A percentile compares a stretch with the other conserved stretches of the same genome.
Conservation (phyloP, 2,329 filamentous ascomycete genomes). For the Penicillium sp. region DNA sequence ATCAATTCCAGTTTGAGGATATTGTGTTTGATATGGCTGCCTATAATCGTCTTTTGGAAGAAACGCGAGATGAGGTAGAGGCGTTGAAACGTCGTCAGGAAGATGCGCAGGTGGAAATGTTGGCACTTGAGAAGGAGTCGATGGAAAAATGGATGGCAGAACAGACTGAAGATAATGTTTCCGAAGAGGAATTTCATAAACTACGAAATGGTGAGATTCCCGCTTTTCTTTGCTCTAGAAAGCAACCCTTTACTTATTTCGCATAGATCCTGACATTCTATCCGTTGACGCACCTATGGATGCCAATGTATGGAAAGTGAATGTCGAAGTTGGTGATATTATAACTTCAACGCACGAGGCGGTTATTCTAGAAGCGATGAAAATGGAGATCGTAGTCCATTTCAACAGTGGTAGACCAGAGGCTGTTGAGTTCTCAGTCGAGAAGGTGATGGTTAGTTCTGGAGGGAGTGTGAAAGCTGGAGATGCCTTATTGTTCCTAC, state of each 20-base stretch:
- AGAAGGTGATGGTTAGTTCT: conserved; percentile 30
- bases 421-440: conserved; percentile 27
- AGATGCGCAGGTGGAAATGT: conserved; percentile 45
- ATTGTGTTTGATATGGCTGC: conserved; percentile 53
- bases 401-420: conserved; percentile 19
- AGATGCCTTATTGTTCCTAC: neutral
- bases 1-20: conserved; percentile 50
- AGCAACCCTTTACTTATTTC: neutral
- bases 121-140: conserved; percentile 32
- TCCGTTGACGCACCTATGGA: conserved; percentile 43
- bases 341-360: conserved; percentile 41
- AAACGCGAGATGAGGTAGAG: conserved; percentile 47
- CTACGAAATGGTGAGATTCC: conserved; percentile 50
- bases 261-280: conserved; percentile 31
- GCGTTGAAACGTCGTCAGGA: conserved; percentile 45
- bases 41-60: conserved; percentile 45
- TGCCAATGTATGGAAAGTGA: conserved; percentile 55
- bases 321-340: conserved; percentile 43
- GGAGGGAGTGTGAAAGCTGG: neutral
- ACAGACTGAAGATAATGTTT: conserved; percentile 48
- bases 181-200: conserved; percentile 48
- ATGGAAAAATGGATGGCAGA: conserved; percentile 36
- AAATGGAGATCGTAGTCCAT: conserved; percentile 51
- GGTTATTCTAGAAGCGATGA: conserved; percentile 55
- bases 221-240: conserved; percentile 13